Evolutionary conservation across 352 stramenopile species (phyloP).

Genomic region (Phytophthora lateralis): DNA sequence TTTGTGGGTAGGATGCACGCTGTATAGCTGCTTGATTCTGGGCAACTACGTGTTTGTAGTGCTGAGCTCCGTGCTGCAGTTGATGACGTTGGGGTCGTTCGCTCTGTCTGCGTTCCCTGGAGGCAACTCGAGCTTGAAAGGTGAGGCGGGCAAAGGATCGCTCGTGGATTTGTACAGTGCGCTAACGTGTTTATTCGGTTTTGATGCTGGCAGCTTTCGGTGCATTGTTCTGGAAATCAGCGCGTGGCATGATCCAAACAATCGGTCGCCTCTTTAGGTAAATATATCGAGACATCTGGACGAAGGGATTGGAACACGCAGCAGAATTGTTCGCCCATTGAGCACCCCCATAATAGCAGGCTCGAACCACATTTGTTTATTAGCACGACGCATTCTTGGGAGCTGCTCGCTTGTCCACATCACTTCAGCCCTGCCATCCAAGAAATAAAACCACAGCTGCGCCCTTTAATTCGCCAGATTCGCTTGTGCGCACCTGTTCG

Average conservation of each 20-base stretch:
- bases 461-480: neutral
- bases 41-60: slow-evolving; percentile 87
- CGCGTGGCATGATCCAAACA: slow-evolving; percentile 63
- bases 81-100: slow-evolving; percentile 64
- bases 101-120: slow-evolving; percentile 66
- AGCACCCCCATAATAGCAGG: slow-evolving; percentile 18
- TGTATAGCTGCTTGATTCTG: slow-evolving; percentile 85
- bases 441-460: neutral
- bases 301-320: neutral
- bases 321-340: slow-evolving; percentile 7
- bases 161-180: neutral
- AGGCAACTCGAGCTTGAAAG: slow-evolving; percentile 67
- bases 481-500: slow-evolving; percentile 35
- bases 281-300: slow-evolving; percentile 17
- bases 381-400: slow-evolving; percentile 13
- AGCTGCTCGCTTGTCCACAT: slow-evolving; percentile 39
- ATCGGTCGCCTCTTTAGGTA: slow-evolving; percentile 63
- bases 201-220: slow-evolving; percentile 48
- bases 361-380: slow-evolving; percentile 31
- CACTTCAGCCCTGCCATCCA: slow-evolving; percentile 37
- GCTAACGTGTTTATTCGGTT: slow-evolving; percentile 1
- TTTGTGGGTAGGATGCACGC: slow-evolving; percentile 47
- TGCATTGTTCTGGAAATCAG: slow-evolving; percentile 68
- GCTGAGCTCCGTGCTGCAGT: slow-evolving; percentile 68
- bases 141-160: slow-evolving; percentile 23